phyloP scores from a whole-genome alignment of 371 early-diverging fungal species.

The Quaeritorhiza haematococci region DNA sequence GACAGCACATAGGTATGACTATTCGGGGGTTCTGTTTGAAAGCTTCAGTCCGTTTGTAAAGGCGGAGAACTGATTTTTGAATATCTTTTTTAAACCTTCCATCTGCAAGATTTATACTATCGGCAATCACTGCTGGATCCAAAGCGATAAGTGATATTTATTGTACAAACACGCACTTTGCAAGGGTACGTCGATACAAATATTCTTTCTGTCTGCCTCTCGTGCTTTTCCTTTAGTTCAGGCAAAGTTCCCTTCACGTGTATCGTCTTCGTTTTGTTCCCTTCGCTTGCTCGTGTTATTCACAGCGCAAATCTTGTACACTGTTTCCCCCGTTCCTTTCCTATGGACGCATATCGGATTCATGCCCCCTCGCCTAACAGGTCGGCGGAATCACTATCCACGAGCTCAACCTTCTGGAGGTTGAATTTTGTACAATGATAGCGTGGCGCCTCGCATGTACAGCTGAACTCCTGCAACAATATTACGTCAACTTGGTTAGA shows the following conservation, averaged over 20 bases:
- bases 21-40: no score
- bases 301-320: constrained; percentile 14
- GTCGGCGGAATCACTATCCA: constrained; percentile 91
- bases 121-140: constrained; percentile 83
- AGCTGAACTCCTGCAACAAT: constrained; percentile 71
- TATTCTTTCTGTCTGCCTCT: no score
- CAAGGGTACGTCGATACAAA: no score
- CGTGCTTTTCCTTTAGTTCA: no score
- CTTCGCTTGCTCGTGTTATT: background rate
- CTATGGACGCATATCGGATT: no score
- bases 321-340: constrained; percentile 1
- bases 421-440: constrained; percentile 82
- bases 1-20: constrained; percentile 89
- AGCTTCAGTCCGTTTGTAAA: no score
- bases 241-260: no score
- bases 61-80: no score
- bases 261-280: background rate
- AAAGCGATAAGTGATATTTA: constrained; percentile 54
- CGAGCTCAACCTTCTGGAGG: constrained; percentile 91
- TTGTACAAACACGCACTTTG: constrained; percentile 2
- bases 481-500: no score
- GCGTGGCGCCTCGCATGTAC: constrained; percentile 83
- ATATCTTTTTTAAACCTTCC: no score
- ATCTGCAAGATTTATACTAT: constrained; percentile 92
- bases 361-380: no score